Evolutionary conservation across 2,329 filamentous ascomycete species (phyloP).

Genomic region (Mollisiaceae sp.): DNA sequence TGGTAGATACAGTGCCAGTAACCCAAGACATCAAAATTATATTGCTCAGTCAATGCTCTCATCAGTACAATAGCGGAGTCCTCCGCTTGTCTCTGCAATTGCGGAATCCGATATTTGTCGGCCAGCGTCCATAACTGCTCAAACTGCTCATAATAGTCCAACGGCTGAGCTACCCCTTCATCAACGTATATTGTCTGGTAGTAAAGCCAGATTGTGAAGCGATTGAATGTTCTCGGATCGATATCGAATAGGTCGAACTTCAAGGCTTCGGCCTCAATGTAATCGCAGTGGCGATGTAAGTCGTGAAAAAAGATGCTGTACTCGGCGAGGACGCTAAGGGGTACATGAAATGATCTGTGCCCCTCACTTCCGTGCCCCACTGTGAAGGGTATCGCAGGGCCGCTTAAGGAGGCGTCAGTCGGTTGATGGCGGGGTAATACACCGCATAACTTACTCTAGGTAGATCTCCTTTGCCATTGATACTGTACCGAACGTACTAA

Average conservation of each 20-base stretch:
- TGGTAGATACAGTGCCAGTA: slow-evolving; percentile 26
- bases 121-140: slow-evolving; percentile 23
- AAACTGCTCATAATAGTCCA: slow-evolving; percentile 25
- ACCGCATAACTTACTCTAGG: slow-evolving; percentile 17
- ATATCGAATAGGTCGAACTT: slow-evolving; percentile 24
- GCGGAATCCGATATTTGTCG: slow-evolving; percentile 24
- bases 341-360: slow-evolving; percentile 21
- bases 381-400: slow-evolving; percentile 20
- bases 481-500: slow-evolving; percentile 11
- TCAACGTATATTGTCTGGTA: slow-evolving; percentile 26
- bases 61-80: slow-evolving; percentile 18
- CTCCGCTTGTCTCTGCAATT: slow-evolving; percentile 20
- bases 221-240: slow-evolving; percentile 23
- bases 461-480: slow-evolving; percentile 19
- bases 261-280: slow-evolving; percentile 21
- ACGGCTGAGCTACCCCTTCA: slow-evolving; percentile 15
- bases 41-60: slow-evolving; percentile 20
- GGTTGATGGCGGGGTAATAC: slow-evolving; percentile 7
- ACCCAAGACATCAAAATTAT: slow-evolving; percentile 25
- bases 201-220: slow-evolving; percentile 25
- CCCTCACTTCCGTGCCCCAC: slow-evolving; percentile 17
- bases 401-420: slow-evolving; percentile 16
- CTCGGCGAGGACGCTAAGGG: slow-evolving; percentile 23
- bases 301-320: slow-evolving; percentile 24
- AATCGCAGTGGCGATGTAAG: slow-evolving; percentile 20